These are phyloP conservation scores for Rhizopus arrhizus DNA, from an alignment of 371 early-diverging fungal genomes.

Conservation along the genomic window DNA sequence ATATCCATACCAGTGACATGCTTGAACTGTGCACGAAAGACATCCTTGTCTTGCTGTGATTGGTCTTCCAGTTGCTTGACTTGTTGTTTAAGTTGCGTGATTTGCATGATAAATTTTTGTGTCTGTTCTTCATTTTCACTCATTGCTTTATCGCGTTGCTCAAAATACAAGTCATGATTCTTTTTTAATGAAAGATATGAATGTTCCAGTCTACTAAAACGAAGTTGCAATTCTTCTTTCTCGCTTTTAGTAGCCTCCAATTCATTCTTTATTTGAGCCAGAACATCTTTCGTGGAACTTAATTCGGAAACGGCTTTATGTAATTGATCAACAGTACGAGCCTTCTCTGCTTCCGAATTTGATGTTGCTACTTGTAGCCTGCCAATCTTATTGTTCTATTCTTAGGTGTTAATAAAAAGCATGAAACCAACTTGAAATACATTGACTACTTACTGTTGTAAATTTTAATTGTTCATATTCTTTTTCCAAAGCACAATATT, in stretches of 20 bases:
- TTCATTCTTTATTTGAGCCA: neutral
- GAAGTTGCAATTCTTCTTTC: neutral
- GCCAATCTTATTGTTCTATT: neutral
- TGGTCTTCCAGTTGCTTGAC: conserved; percentile 7
- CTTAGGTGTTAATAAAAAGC: neutral
- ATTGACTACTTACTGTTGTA: too few relatives aligned
- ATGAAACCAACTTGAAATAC: neutral
- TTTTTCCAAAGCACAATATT: too few relatives aligned
- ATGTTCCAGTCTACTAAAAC: neutral
- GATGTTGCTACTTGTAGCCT: neutral
- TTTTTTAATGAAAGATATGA: neutral
- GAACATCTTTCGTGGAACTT: neutral
- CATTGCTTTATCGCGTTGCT: neutral
- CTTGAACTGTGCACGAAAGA: conserved; percentile 4
- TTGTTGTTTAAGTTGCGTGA: neutral
- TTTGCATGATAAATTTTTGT: neutral
- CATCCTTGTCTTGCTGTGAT: conserved; percentile 9
- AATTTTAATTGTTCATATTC: too few relatives aligned
- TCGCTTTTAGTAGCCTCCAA: neutral
- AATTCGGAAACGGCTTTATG: neutral
- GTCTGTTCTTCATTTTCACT: neutral
- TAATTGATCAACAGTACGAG: neutral
- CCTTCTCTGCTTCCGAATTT: neutral
- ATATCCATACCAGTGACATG: conserved; percentile 4
- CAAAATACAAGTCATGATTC: neutral